phyloP scores from a whole-genome alignment of 768 basidiomycete species.

The Amanita rubescens region DNA sequence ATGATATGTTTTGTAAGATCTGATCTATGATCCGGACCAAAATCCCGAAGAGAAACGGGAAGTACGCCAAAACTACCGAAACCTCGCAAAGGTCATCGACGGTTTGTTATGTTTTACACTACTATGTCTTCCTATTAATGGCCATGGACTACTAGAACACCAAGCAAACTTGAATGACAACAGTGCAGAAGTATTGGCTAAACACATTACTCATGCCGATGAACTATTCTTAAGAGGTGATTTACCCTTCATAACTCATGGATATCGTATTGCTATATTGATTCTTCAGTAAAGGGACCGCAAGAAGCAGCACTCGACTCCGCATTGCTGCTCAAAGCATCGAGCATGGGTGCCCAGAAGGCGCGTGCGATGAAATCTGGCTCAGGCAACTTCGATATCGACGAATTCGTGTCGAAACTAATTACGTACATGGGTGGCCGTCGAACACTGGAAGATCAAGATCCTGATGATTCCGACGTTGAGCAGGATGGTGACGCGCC shows the following conservation, averaged over 20 bases:
- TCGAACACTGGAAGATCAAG: constrained; percentile 34
- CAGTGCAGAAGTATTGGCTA: constrained; percentile 46
- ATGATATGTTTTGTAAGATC: constrained; percentile 15
- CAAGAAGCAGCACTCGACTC: constrained; percentile 92
- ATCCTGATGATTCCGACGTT: constrained; percentile 43
- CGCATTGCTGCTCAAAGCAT: constrained; percentile 64
- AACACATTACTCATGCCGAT: constrained; percentile 52
- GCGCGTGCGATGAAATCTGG: constrained; percentile 90
- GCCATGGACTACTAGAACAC: constrained; percentile 25
- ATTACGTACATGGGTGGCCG: constrained; percentile 71
- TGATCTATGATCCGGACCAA: constrained; percentile 78
- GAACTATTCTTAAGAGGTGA: constrained; percentile 46
- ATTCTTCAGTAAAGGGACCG: constrained; percentile 57
- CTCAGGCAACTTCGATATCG: constrained; percentile 82
- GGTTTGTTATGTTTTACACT: constrained; percentile 33
- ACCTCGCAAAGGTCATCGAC: constrained; percentile 54
- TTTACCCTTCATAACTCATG: background rate
- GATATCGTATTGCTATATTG: background rate
- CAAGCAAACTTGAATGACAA: constrained; percentile 49
- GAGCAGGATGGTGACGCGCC: constrained; percentile 37
- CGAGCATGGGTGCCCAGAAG: constrained; percentile 75
- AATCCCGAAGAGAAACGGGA: constrained; percentile 73
- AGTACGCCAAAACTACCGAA: constrained; percentile 67
- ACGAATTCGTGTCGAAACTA: constrained; percentile 80
- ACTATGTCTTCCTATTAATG: background rate